A percentile compares a stretch with the other conserved stretches of the same genome.
phyloP scores from a whole-genome alignment of 2,329 filamentous ascomycete species.

The Aschersonia sp. region DNA sequence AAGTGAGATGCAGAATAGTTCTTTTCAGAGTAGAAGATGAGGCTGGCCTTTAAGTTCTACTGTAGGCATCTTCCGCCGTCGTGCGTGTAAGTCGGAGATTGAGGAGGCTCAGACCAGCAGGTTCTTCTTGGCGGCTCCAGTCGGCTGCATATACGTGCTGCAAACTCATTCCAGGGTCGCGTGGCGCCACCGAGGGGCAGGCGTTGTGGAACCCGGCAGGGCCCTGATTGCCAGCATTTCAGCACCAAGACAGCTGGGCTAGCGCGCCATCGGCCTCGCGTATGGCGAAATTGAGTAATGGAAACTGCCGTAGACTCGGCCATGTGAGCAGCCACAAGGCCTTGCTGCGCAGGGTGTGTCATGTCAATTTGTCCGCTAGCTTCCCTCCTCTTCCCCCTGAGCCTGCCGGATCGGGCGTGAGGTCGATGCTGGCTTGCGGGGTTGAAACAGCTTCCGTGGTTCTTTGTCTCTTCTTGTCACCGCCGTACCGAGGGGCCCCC shows the following conservation, averaged over 20 bases:
- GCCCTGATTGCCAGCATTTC: neutral
- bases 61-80: too few species aligned
- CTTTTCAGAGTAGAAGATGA: too few species aligned
- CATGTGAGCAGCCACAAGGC: slow-evolving; percentile 5
- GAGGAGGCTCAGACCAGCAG: neutral
- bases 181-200: neutral
- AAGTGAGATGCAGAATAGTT: neutral
- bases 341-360: neutral
- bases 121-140: neutral
- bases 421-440: neutral
- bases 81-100: neutral
- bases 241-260: neutral
- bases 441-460: neutral
- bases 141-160: neutral
- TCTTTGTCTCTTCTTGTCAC: neutral
- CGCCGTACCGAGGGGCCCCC: too few species aligned
- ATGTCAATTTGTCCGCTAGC: neutral
- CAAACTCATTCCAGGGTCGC: neutral
- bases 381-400: too few species aligned
- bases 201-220: neutral
- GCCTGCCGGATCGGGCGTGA: neutral
- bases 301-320: slow-evolving; percentile 4
- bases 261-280: slow-evolving; percentile 2
- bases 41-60: too few species aligned
- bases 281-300: slow-evolving; percentile 6